Percentiles rank a stretch among this genome's conserved stretches.
These are phyloP conservation scores for Ramaria sp. DNA, from an alignment of 768 basidiomycete genomes.

Conservation along the genomic window DNA sequence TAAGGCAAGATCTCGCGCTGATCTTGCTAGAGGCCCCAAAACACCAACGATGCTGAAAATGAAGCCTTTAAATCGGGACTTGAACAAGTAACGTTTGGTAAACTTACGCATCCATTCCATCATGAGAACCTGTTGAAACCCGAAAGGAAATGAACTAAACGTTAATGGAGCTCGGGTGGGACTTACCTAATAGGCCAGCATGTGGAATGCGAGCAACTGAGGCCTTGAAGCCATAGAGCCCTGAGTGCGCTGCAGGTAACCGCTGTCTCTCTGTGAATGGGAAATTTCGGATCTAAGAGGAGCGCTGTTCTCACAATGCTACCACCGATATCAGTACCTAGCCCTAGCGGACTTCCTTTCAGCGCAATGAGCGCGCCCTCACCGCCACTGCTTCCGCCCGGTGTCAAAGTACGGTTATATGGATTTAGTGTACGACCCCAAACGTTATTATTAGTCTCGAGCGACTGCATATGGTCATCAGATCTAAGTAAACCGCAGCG, in stretches of 20 bases:
- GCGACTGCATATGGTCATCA: constrained; percentile 23
- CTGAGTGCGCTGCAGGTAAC: constrained; percentile 30
- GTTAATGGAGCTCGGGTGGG: not conserved
- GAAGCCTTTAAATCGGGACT: not conserved
- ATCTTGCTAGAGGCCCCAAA: constrained; percentile 37
- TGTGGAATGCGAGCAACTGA: constrained; percentile 43
- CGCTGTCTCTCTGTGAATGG: constrained; percentile 14
- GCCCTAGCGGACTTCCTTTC: constrained; percentile 27
- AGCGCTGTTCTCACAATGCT: constrained; percentile 24
- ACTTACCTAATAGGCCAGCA: constrained; percentile 29
- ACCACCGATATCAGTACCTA: constrained; percentile 42
- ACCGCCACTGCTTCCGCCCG: constrained; percentile 39
- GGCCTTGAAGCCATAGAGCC: constrained; percentile 34
- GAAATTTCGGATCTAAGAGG: not conserved
- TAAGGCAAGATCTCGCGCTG: constrained; percentile 37
- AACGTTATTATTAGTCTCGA: constrained; percentile 44
- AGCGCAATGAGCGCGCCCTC: constrained; percentile 36
- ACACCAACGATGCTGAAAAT: constrained; percentile 31
- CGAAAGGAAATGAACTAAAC: constrained; percentile 12
- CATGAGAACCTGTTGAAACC: constrained; percentile 25
- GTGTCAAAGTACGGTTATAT: constrained; percentile 32
- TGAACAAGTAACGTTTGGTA: not conserved
- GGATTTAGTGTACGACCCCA: constrained; percentile 35
- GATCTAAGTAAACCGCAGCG: constrained; percentile 15
- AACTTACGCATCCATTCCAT: constrained; percentile 37